Evolutionary conservation across 1,284 basidiomycete genomes (phyloP).

Genomic region (Fomitopsis pinicola): DNA sequence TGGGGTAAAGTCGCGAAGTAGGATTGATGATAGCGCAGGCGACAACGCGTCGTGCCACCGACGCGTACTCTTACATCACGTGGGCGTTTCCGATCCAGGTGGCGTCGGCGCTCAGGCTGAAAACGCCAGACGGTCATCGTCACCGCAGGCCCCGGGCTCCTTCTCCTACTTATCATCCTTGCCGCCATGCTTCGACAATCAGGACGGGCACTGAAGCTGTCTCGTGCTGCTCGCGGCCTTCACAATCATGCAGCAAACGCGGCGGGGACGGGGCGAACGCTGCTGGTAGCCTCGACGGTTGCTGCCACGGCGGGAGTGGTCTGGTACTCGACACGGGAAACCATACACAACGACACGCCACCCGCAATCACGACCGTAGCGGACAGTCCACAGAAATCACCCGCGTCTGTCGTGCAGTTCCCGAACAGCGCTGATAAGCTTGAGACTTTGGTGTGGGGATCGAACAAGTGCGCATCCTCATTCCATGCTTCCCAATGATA

Average conservation of each 20-base stretch:
- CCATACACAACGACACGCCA: conserved; percentile 27
- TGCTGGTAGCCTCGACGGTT: conserved; percentile 15
- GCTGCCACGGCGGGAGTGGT: conserved; percentile 15
- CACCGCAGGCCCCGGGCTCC: background rate
- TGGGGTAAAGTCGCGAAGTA: no score
- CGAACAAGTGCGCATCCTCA: conserved; percentile 42
- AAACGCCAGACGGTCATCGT: background rate
- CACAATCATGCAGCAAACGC: conserved; percentile 7
- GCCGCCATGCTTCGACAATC: conserved; percentile 11
- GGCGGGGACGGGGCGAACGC: background rate
- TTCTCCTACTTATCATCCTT: background rate
- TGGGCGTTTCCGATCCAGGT: no score
- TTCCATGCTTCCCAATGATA: background rate
- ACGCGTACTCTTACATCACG: no score
- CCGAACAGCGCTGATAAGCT: conserved; percentile 27
- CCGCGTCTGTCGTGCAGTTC: conserved; percentile 3
- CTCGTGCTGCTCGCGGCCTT: conserved; percentile 8
- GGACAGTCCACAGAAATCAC: background rate
- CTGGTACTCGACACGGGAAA: conserved; percentile 14
- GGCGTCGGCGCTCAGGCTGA: background rate
- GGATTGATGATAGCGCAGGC: no score
- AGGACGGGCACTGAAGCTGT: conserved; percentile 1
- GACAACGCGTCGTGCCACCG: no score
- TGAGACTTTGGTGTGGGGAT: conserved; percentile 50
- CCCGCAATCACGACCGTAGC: background rate